phyloP scores from a whole-genome alignment of 257 asterid genomes.

The Forsythia suspensa region DNA sequence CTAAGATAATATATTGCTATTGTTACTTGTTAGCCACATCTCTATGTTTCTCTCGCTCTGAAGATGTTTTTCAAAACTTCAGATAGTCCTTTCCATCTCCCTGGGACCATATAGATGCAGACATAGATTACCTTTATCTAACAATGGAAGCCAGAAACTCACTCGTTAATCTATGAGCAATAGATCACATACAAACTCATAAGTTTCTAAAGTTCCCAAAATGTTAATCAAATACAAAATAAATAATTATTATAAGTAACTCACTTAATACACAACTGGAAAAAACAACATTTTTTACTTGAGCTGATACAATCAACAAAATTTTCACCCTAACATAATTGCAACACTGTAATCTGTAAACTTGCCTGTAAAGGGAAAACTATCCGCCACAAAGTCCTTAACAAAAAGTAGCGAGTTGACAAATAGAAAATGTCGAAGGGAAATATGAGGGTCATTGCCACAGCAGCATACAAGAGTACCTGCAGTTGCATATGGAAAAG shows the following conservation, averaged over 20 bases:
- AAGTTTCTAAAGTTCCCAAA: slow-evolving; percentile 8
- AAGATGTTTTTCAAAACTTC: neutral
- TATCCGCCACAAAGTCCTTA: slow-evolving; percentile 90
- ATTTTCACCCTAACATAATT: slow-evolving; percentile 12
- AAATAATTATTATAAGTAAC: neutral
- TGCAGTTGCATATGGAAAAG: slow-evolving; percentile 40
- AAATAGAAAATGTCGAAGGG: slow-evolving; percentile 93
- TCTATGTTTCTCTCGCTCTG: neutral
- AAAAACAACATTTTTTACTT: neutral
- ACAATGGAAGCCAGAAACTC: neutral
- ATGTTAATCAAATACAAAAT: slow-evolving; percentile 1
- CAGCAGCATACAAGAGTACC: slow-evolving; percentile 88
- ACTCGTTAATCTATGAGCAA: neutral
- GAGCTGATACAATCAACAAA: neutral
- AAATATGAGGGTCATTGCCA: slow-evolving; percentile 76
- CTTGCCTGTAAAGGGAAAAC: slow-evolving; percentile 92
- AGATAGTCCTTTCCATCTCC: neutral
- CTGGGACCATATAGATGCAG: neutral
- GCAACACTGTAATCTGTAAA: slow-evolving; percentile 25
- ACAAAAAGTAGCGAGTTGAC: slow-evolving; percentile 85
- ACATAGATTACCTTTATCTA: neutral
- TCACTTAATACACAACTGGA: neutral
- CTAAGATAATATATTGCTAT: neutral
- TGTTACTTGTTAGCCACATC: neutral
- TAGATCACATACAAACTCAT: neutral